These are phyloP conservation scores for Plasmodium gonderi DNA, from an alignment of 169 alveolate genomes.

Conservation along the genomic window DNA sequence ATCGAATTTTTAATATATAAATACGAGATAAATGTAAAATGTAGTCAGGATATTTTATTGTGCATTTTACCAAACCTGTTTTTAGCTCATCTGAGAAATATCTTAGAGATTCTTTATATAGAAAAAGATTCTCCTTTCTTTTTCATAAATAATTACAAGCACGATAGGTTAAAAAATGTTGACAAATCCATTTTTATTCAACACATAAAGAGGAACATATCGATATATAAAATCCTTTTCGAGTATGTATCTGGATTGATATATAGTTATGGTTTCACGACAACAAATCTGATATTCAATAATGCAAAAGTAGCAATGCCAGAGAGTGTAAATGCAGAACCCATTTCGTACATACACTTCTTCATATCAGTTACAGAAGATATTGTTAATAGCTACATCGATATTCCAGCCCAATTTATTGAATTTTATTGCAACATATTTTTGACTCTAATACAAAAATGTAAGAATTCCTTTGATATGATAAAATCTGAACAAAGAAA, in stretches of 20 bases:
- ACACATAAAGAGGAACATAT: slow-evolving; percentile 40
- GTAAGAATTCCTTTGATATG: slow-evolving; percentile 11
- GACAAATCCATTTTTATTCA: slow-evolving; percentile 33
- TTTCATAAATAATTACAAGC: slow-evolving; percentile 46
- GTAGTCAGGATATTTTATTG: slow-evolving; percentile 43
- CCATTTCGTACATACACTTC: slow-evolving; percentile 35
- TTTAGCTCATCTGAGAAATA: slow-evolving; percentile 14
- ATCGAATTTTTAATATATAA: slow-evolving; percentile 61
- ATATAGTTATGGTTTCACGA: background rate
- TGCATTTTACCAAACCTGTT: slow-evolving; percentile 34
- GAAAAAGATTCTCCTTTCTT: slow-evolving; percentile 35
- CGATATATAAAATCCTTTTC: slow-evolving; percentile 43
- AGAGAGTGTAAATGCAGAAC: background rate
- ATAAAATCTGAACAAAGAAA: background rate
- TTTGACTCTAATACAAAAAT: background rate
- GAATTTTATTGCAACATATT: slow-evolving; percentile 54
- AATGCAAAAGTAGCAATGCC: too few species aligned
- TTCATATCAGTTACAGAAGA: slow-evolving; percentile 41
- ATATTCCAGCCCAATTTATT: slow-evolving; percentile 17
- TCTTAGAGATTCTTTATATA: slow-evolving; percentile 61
- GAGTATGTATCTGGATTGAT: slow-evolving; percentile 29
- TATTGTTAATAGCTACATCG: slow-evolving; percentile 35
- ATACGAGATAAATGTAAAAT: slow-evolving; percentile 69
- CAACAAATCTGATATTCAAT: too few species aligned
- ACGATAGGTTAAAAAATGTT: background rate